Conservation (phyloP, 164 flowering plant species). For the Magnolia sinica region DNA sequence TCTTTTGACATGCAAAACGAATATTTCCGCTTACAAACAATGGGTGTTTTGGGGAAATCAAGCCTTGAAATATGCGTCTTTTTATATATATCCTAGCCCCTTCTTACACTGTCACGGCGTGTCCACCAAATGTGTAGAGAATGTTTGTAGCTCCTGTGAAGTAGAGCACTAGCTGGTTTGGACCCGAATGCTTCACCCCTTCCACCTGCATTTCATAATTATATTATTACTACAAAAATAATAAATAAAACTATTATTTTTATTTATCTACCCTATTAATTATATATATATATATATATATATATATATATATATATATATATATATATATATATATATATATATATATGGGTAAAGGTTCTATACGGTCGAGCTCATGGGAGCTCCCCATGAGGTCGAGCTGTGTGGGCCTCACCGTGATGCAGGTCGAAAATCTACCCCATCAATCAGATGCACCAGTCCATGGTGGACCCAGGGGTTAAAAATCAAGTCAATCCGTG, state of each 20-base stretch:
- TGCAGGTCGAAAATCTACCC: too few relatives aligned
- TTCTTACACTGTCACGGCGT: constrained; percentile 97
- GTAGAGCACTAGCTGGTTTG: constrained; percentile 81
- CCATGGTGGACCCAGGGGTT: too few relatives aligned
- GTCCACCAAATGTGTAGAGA: constrained; percentile 99
- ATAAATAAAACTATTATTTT: too few relatives aligned
- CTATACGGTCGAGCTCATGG: too few relatives aligned
- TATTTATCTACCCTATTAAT: too few relatives aligned
- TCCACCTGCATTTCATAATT: constrained; percentile 47
- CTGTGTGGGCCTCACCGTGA: too few relatives aligned
- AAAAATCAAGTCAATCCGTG: too few relatives aligned
- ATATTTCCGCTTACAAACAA: neutral
- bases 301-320: neutral
- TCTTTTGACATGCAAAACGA: neutral
- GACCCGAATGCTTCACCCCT: constrained; percentile 91
- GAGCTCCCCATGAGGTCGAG: too few relatives aligned
- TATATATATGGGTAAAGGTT: too few relatives aligned
- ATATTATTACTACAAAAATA: too few relatives aligned
- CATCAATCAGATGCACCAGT: too few relatives aligned
- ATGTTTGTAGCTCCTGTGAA: constrained; percentile 99
- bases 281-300: neutral
- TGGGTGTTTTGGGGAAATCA: neutral
- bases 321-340: neutral
- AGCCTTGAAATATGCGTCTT: constrained; percentile 17
- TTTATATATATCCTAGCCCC: too few relatives aligned